A percentile compares a stretch with the other conserved stretches of the same genome.
phyloP scores from a whole-genome alignment of 73 alveolate species.

The Loxodes magnus region DNA sequence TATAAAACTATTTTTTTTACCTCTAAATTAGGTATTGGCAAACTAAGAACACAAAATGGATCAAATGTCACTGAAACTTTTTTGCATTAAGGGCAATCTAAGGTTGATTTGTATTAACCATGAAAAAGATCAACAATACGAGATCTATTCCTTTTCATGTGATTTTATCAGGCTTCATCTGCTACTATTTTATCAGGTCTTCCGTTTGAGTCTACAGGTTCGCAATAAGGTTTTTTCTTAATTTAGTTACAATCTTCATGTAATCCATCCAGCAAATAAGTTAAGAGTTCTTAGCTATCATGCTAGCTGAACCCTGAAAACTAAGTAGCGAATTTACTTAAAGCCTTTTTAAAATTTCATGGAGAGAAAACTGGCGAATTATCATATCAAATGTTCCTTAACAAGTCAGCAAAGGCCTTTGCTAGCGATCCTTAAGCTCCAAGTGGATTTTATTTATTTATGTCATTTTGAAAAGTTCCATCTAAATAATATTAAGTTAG shows the following conservation, averaged over 20 bases:
- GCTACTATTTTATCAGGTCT: constrained; percentile 76
- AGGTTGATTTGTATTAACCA: constrained; percentile 86
- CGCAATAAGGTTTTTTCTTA: constrained; percentile 69
- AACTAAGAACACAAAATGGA: constrained; percentile 79
- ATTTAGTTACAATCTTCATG: constrained; percentile 95
- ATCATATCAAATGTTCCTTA: constrained; percentile 35
- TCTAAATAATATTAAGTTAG: constrained; percentile 64
- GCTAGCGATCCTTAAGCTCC: constrained; percentile 79
- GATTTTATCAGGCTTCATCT: constrained; percentile 68
- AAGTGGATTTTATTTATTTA: constrained; percentile 76
- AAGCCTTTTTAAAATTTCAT: constrained; percentile 26
- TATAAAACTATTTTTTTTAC: neutral
- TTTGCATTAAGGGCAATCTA: constrained; percentile 79
- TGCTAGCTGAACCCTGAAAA: constrained; percentile 76
- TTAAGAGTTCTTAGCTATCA: constrained; percentile 86
- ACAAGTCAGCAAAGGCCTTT: constrained; percentile 40
- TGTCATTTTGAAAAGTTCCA: constrained; percentile 41
- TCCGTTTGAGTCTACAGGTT: constrained; percentile 37
- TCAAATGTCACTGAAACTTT: constrained; percentile 81
- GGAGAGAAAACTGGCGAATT: constrained; percentile 25
- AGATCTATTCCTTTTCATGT: constrained; percentile 80
- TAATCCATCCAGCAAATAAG: constrained; percentile 84
- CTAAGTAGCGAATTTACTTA: constrained; percentile 28
- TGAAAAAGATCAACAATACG: constrained; percentile 85
- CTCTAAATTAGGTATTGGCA: constrained; percentile 70